Percentiles rank a stretch among this genome's conserved stretches.
phyloP scores from a whole-genome alignment of 495 filamentous ascomycete species.

The Lepidopterella palustris region DNA sequence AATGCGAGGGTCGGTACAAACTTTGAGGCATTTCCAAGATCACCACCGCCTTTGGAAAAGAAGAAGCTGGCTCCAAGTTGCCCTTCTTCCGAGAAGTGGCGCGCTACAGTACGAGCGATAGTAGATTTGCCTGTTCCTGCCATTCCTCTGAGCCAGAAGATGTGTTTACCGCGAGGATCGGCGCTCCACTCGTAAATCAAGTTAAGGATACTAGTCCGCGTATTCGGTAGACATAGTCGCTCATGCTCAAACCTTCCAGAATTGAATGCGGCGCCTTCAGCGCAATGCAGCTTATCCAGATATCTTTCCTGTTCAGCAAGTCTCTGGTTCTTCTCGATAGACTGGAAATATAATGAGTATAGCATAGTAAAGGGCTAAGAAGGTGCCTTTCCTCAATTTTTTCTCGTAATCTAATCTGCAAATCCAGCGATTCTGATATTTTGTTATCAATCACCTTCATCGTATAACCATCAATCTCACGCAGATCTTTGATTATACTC shows the following conservation, averaged over 20 bases:
- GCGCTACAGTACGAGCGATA: background rate
- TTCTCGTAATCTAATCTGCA: background rate
- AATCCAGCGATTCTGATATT: background rate
- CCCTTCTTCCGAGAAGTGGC: conserved; percentile 8
- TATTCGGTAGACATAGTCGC: conserved; percentile 1
- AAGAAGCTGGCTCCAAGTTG: conserved; percentile 27
- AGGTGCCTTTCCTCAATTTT: background rate
- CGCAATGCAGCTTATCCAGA: background rate
- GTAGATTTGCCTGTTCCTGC: background rate
- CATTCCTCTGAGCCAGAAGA: conserved; percentile 15
- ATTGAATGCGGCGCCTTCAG: conserved; percentile 1
- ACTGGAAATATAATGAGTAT: background rate
- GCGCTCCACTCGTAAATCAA: conserved; percentile 4
- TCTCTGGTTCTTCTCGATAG: background rate
- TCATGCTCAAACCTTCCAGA: background rate
- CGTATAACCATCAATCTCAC: conserved; percentile 1
- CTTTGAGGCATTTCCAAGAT: conserved; percentile 15
- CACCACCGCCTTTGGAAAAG: conserved; percentile 21
- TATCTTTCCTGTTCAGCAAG: background rate
- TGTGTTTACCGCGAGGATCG: background rate
- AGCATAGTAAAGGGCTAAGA: background rate
- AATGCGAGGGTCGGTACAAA: conserved; percentile 23
- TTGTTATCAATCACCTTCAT: background rate
- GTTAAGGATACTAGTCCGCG: background rate
- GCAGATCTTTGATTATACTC: background rate